phyloP scores from a whole-genome alignment of 495 filamentous ascomycete species.

The Penicillium crystallinum region DNA sequence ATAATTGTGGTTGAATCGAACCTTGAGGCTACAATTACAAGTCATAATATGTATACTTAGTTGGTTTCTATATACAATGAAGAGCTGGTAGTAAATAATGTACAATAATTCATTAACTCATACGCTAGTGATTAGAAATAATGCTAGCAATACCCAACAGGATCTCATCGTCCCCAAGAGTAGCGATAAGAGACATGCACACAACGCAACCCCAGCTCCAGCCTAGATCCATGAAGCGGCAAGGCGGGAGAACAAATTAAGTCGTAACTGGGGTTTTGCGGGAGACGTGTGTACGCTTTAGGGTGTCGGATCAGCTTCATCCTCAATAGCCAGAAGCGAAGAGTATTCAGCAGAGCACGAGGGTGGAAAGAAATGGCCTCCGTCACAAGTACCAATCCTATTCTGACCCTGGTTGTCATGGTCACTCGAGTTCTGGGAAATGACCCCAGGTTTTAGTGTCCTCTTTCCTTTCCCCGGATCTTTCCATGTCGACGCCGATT shows the following conservation, averaged over 20 bases:
- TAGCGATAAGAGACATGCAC: conserved; percentile 4
- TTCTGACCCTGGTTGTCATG: neutral
- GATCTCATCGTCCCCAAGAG: conserved; percentile 1
- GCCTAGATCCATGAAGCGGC: neutral
- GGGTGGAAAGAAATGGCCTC: neutral
- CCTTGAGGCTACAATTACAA: too few relatives aligned
- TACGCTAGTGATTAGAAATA: conserved; percentile 26
- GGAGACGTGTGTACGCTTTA: neutral
- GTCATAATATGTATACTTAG: too few relatives aligned
- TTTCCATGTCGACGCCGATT: conserved; percentile 10
- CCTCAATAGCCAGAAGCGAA: conserved; percentile 1
- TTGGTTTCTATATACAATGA: neutral
- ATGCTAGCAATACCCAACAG: conserved; percentile 22
- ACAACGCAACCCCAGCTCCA: neutral
- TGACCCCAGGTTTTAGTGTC: neutral
- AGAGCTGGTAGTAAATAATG: conserved; percentile 10
- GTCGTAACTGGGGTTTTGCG: neutral
- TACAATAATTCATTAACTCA: conserved; percentile 29
- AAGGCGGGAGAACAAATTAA: neutral
- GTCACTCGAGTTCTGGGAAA: neutral
- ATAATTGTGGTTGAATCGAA: too few relatives aligned
- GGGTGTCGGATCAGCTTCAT: conserved; percentile 6
- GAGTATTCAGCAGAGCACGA: conserved; percentile 4
- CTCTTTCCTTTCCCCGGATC: conserved; percentile 3
- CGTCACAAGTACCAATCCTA: neutral